phyloP scores from a whole-genome alignment of 169 alveolate species.

The Plasmodium sp. region DNA sequence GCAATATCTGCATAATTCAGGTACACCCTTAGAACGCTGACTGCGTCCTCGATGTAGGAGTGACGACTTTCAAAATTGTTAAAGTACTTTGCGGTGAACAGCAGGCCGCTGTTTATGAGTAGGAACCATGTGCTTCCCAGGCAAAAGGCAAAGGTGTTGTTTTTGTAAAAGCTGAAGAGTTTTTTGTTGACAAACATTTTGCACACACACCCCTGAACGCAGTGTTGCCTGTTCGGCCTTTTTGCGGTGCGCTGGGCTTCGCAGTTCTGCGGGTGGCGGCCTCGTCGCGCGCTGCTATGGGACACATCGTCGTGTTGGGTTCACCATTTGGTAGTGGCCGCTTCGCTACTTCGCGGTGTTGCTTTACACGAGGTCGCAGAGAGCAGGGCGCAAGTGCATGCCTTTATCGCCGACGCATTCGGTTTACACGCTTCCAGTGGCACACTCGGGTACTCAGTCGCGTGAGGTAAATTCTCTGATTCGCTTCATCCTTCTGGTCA shows the following conservation, averaged over 20 bases:
- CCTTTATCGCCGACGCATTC: not conserved
- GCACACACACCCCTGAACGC: not conserved
- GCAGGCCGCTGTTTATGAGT: slow-evolving; percentile 11
- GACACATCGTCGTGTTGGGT: not conserved
- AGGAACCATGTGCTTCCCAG: slow-evolving; percentile 69
- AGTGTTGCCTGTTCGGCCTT: not conserved
- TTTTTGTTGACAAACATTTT: slow-evolving; percentile 34
- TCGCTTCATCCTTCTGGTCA: not conserved
- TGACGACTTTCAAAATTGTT: slow-evolving; percentile 35
- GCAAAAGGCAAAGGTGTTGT: slow-evolving; percentile 36
- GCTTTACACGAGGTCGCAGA: not conserved
- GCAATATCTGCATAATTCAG: slow-evolving; percentile 11
- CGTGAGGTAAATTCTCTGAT: not conserved
- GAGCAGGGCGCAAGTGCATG: not conserved
- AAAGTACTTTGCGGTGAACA: slow-evolving; percentile 29
- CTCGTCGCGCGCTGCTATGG: not conserved
- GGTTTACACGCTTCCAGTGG: not conserved
- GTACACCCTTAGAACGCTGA: slow-evolving; percentile 29
- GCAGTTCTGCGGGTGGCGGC: not conserved
- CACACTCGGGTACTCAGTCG: not conserved
- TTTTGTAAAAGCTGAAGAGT: slow-evolving; percentile 15
- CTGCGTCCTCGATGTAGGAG: slow-evolving; percentile 24
- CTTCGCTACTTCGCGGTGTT: not conserved
- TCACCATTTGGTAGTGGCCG: not conserved
- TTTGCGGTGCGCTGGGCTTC: not conserved